Percentiles rank a stretch among this genome's conserved stretches.
phyloP scores from a whole-genome alignment of 176 grass and related monocot genomes.

The Juncus effusus region DNA sequence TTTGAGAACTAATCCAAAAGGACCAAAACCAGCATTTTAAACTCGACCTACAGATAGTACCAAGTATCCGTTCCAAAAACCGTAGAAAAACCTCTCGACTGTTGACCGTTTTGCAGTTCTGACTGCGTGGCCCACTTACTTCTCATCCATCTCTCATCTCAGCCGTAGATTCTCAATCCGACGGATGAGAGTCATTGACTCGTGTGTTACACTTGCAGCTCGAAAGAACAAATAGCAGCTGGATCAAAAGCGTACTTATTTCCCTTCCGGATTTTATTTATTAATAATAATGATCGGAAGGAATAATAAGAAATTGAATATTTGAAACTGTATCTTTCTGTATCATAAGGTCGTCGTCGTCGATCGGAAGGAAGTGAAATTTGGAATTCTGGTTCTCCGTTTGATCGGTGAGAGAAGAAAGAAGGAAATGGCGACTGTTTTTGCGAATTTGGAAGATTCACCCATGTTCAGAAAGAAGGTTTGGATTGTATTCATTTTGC shows the following conservation, averaged over 20 bases:
- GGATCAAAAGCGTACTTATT: not conserved
- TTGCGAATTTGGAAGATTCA: slow-evolving; percentile 69
- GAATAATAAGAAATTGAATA: not conserved
- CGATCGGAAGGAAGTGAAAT: too few species aligned
- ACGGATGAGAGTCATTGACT: slow-evolving; percentile 1
- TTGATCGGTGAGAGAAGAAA: slow-evolving; percentile 14
- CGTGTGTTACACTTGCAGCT: slow-evolving; percentile 9
- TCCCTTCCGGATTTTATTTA: not conserved
- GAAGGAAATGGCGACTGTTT: slow-evolving; percentile 22
- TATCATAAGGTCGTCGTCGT: not conserved
- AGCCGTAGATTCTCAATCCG: slow-evolving; percentile 5
- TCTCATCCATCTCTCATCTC: not conserved
- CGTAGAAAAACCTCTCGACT: not conserved
- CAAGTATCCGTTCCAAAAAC: not conserved
- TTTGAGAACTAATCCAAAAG: too few species aligned
- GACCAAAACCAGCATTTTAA: not conserved
- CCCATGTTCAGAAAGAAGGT: slow-evolving; percentile 84
- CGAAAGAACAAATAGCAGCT: slow-evolving; percentile 11
- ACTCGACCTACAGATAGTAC: not conserved
- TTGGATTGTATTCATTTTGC: slow-evolving; percentile 25
- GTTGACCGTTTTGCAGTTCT: not conserved
- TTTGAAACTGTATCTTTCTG: not conserved
- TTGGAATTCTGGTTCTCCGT: not conserved
- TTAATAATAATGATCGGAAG: not conserved
- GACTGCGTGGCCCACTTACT: slow-evolving; percentile 3